Conservation (phyloP, 768 basidiomycete species). For the Lyophyllum shimeji region DNA sequence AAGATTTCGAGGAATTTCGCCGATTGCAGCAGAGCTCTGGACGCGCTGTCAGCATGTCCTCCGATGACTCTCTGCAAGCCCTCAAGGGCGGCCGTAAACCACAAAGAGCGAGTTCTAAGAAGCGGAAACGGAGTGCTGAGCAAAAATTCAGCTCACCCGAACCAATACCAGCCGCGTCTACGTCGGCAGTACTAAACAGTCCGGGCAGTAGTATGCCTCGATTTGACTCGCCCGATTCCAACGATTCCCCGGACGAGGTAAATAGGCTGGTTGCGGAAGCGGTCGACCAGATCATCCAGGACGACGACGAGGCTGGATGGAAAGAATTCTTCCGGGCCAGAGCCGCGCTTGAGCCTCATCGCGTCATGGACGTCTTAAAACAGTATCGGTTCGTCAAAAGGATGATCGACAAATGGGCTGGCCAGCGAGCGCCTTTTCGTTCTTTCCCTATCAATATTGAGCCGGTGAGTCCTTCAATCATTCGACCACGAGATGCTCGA, state of each 20-base stretch:
- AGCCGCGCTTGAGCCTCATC: slow-evolving; percentile 31
- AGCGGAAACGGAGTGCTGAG: not conserved
- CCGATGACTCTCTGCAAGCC: not conserved
- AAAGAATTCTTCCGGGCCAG: slow-evolving; percentile 43
- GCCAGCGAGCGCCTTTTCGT: slow-evolving; percentile 39
- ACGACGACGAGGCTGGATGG: slow-evolving; percentile 48
- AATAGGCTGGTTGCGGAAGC: slow-evolving; percentile 42
- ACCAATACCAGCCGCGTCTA: not conserved
- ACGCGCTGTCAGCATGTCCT: not conserved
- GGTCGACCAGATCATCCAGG: slow-evolving; percentile 42
- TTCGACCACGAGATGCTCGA: not conserved
- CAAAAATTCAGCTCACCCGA: slow-evolving; percentile 2
- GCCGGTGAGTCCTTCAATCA: slow-evolving; percentile 34
- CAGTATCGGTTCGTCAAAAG: slow-evolving; percentile 55
- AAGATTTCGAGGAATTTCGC: slow-evolving; percentile 3
- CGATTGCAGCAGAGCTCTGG: slow-evolving; percentile 1
- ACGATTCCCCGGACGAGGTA: slow-evolving; percentile 37
- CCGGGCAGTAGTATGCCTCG: not conserved
- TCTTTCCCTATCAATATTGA: slow-evolving; percentile 36
- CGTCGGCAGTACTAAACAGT: not conserved
- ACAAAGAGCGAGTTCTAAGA: not conserved
- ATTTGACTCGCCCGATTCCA: slow-evolving; percentile 29
- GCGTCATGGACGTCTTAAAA: slow-evolving; percentile 39
- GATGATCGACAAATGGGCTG: slow-evolving; percentile 45
- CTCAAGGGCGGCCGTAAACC: not conserved